Evolutionary conservation across 225 moss, liverwort and hornwort species (phyloP).

Genomic region (Physcomitrellopsis africana): DNA sequence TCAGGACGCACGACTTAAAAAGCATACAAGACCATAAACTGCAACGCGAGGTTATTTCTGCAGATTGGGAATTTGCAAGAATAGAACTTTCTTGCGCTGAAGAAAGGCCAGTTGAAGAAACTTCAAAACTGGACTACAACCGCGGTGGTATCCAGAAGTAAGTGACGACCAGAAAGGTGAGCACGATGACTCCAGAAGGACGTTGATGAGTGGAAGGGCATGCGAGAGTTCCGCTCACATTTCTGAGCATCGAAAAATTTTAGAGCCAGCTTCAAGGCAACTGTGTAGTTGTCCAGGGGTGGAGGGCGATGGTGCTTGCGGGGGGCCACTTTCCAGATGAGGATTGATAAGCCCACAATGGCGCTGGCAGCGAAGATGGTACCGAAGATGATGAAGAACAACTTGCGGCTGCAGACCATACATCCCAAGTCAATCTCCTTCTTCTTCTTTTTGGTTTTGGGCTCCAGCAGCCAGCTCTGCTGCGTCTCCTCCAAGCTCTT

Average conservation of each 20-base stretch:
- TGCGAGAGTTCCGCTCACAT: slow-evolving; percentile 56
- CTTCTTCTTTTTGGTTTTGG: slow-evolving; percentile 79
- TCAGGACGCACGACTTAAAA: too few relatives aligned
- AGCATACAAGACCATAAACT: too few relatives aligned
- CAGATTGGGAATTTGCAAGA: too few relatives aligned
- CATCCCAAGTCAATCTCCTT: slow-evolving; percentile 93
- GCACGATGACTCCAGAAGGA: neutral
- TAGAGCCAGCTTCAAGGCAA: slow-evolving; percentile 74
- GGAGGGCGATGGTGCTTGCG: slow-evolving; percentile 62
- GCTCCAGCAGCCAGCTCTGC: slow-evolving; percentile 92
- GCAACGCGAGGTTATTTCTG: too few relatives aligned
- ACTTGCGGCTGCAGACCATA: slow-evolving; percentile 77
- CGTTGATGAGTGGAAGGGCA: neutral
- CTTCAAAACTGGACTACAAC: too few relatives aligned
- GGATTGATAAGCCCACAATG: slow-evolving; percentile 71
- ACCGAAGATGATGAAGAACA: slow-evolving; percentile 62
- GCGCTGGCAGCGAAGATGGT: slow-evolving; percentile 57
- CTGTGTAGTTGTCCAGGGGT: slow-evolving; percentile 85
- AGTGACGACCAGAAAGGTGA: neutral
- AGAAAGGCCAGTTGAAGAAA: too few relatives aligned
- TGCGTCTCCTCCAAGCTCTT: slow-evolving; percentile 95
- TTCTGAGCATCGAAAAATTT: slow-evolving; percentile 85
- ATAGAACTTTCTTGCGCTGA: too few relatives aligned
- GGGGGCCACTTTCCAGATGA: slow-evolving; percentile 72
- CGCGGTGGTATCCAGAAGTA: too few relatives aligned